These are phyloP conservation scores for cucumber (Cucumis sativus) DNA, from an alignment of 306 rosid genomes.

Conservation along the genomic window Cucumber_9930_V3 NC_026657.2:2907501-2908000, in stretches of 20 bases:
- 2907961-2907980: background rate
- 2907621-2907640: conserved; percentile 11
- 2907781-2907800: background rate
- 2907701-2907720: conserved; percentile 9
- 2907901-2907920: background rate
- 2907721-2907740: conserved; percentile 12
- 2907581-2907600: background rate
- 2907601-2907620: conserved; percentile 6
- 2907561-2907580: background rate
- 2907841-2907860: background rate
- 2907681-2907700: conserved; percentile 12
- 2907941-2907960: background rate
- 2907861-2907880: background rate
- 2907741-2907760: conserved; percentile 10
- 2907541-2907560: background rate
- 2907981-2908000: background rate
- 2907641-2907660: conserved; percentile 10
- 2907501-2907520: background rate
- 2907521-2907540: background rate
- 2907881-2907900: background rate
- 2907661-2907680: conserved; percentile 12
- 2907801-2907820: background rate
- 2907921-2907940: background rate
- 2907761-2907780: conserved; percentile 7
- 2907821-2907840: background rate